Evolutionary conservation across 176 grass and related monocot species (phyloP), one percentile per base, ranked within the genome.

Genomic region (Dactylis glomerata): DNA sequence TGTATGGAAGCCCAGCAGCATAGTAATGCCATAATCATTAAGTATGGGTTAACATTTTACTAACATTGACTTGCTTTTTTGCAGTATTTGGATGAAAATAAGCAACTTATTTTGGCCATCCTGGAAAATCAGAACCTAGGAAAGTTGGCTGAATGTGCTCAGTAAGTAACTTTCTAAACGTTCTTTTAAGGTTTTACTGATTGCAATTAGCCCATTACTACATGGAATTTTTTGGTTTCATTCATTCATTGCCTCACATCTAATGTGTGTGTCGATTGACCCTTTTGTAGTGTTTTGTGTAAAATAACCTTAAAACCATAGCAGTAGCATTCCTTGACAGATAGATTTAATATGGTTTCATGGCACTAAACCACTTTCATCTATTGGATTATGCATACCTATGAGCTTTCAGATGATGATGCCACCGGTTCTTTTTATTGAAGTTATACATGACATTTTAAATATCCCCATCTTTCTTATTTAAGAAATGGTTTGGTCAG

Each of bases 11-110:
- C 42, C 44, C 62, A 40, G 37, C 22, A 63, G 10, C 56, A 31
- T 50, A 86, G 22, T 27, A 22, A 46, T 22, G 40, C 61, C 69
- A 66, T 66, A 37, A 38, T 19, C 54, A 30, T 80, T 85, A 51
- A 64, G 55, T 82, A 83, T 10, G 22, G 22, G 54, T 44, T 89
- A 76, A 33, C 22, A 12, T 17, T 82, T 51, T 61, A 27, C 27
- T 49, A 42, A 40, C 19, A 87, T 20, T 78, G 40, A 90, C 42
- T 74, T 73, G 0, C 17, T 44, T 44, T 86, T 65, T 67, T 88
- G 84, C 88, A 97, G 94, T 97, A 94, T 88, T 88, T 97, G 87
- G 94, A 97, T 84, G 94, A 97, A 88, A 97, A 97, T 81, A 97
- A 97, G 63, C 94, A 97, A 50, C 94, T 97, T 82, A 97, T 97